Percentiles rank a stretch among this genome's conserved stretches.
These are phyloP conservation scores for Hemisphaericaspora nanyangensis DNA, from an alignment of 805 yeast genomes.

Conservation along the genomic window DNA sequence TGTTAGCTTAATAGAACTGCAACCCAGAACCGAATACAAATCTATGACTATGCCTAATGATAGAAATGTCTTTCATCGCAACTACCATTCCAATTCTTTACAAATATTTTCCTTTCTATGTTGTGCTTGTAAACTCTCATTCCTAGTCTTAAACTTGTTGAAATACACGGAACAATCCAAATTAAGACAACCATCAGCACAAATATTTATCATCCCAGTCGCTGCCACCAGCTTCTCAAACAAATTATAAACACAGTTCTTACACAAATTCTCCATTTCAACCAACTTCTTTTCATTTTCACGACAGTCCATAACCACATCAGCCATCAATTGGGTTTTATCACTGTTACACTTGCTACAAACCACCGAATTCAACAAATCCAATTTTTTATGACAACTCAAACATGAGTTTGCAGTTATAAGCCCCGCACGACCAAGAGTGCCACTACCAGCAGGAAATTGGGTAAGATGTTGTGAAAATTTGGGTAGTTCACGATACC, in stretches of 20 bases:
- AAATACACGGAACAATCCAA: slow-evolving; percentile 65
- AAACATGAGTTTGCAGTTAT: slow-evolving; percentile 19
- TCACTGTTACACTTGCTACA: slow-evolving; percentile 5
- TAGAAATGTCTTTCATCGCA: no score
- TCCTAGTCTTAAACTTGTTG: slow-evolving; percentile 42
- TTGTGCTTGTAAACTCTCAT: slow-evolving; percentile 16
- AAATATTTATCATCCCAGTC: slow-evolving; percentile 5
- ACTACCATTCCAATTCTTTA: slow-evolving; percentile 10
- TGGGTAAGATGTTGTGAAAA: slow-evolving; percentile 2
- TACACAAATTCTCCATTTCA: slow-evolving; percentile 5
- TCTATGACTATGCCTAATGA: no score
- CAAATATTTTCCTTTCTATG: slow-evolving; percentile 7
- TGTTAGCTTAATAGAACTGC: no score
- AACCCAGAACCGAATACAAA: no score
- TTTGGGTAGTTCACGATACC: slow-evolving; percentile 72
- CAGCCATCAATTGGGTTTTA: slow-evolving; percentile 3
- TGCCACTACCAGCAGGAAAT: background rate
- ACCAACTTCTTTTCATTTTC: background rate
- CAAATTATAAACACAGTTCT: slow-evolving; percentile 3
- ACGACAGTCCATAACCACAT: slow-evolving; percentile 4
- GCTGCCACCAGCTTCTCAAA: slow-evolving; percentile 9
- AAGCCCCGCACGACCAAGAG: slow-evolving; percentile 9
- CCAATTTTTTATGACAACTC: slow-evolving; percentile 20
- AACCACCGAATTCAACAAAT: background rate
- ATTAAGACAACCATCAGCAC: slow-evolving; percentile 44